Evolutionary conservation across 1,284 basidiomycete genomes (phyloP), one percentile per base, ranked within the genome.

Genomic region (Thelephora terrestris): DNA sequence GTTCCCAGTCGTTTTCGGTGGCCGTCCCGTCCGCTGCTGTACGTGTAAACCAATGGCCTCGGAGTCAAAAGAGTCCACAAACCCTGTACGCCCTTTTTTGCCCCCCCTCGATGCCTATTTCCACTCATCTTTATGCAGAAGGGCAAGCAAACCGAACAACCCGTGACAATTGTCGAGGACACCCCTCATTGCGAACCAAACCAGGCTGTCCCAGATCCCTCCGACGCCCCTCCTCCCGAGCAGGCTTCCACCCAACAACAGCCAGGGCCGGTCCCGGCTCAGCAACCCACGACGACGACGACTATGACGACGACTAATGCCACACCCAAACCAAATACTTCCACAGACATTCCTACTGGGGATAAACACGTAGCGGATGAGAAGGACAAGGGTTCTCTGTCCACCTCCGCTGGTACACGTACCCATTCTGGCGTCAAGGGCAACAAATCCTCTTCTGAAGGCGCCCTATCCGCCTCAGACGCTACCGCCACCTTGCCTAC

Each of bases 381-480:
- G 46, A 72, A 68, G 50, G 71, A 73, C 56, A 69, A 68, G 58
- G 69, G 63, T 49, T 75, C 74, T 10, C 62, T 72, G 18, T 63
- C 64, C 47, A 67, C 66, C 50, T 64, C 66, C 45, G 63, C 63
- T 3, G 63, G 64, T 24, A 66, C 65, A 5, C 61, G 63, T 14
- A 61, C 63, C 39, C 60, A 59, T 53, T 56, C 56, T 52, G 60
- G 61, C 59, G 55, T 64, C 56, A 63, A 69, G 65, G 58, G 62
- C 43, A 57, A 61, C 48, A 64, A 64, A 57, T 60, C 65, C 23
- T 55, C 60, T 42, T 68, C 67, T n/a, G 66, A 68, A 50, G 62
- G 58, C 48, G 65, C 65, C 21, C 66, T 66, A 52, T 66, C 67
- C 5, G 52, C 55, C 40, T 64, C 64, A 16, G 59, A 58, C 44